Percentiles rank a stretch among this genome's conserved stretches.
phyloP scores from a whole-genome alignment of 1,284 basidiomycete genomes.

The Bjerkandera adusta region DNA sequence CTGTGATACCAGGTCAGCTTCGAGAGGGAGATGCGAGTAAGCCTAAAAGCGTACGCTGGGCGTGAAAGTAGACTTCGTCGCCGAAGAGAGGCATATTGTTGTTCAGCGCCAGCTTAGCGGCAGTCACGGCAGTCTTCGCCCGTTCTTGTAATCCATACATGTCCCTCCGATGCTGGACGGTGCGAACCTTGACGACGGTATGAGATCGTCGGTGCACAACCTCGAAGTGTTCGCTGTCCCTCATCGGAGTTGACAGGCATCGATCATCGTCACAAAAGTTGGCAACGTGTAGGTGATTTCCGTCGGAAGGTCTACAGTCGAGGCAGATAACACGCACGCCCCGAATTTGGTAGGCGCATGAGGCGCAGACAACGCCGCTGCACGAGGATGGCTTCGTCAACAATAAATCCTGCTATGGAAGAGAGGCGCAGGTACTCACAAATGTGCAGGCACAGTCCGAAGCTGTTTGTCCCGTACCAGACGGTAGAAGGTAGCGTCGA shows the following conservation, averaged over 20 bases:
- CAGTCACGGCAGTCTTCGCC: conserved; percentile 17
- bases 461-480: conserved; percentile 6
- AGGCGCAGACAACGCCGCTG: conserved; percentile 11
- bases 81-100: background rate
- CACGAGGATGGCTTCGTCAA: conserved; percentile 2
- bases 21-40: too few relatives aligned
- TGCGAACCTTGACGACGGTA: conserved; percentile 29
- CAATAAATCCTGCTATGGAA: conserved; percentile 5
- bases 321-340: conserved; percentile 10
- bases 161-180: conserved; percentile 23
- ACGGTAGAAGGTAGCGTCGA: conserved; percentile 9
- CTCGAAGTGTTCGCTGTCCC: conserved; percentile 20
- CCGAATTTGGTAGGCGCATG: conserved; percentile 10
- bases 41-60: too few relatives aligned
- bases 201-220: conserved; percentile 27
- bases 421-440: conserved; percentile 3
- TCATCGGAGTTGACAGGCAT: conserved; percentile 16
- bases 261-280: conserved; percentile 19
- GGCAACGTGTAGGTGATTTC: conserved; percentile 8
- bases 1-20: too few relatives aligned
- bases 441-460: conserved; percentile 3
- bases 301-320: conserved; percentile 12
- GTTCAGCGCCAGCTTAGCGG: background rate
- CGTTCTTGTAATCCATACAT: conserved; percentile 21
- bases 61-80: background rate